These are phyloP conservation scores for Schoenoplectus tabernaemontani DNA, from an alignment of 202 grass and related monocot genomes.

Conservation along the genomic window DNA sequence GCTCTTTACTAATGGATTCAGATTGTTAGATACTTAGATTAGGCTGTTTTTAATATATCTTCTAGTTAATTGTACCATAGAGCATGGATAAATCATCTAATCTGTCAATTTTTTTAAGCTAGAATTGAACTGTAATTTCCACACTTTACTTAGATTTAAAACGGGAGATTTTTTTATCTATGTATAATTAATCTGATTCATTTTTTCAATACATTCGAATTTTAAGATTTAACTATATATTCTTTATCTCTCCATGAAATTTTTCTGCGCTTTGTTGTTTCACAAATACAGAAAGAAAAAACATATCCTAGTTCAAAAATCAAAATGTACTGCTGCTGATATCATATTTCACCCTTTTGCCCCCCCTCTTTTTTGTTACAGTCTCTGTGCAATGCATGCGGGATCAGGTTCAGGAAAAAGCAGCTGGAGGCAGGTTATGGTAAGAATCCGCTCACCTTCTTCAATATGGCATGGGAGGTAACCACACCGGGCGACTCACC, in stretches of 20 bases:
- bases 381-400: conserved; percentile 38
- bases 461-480: background rate
- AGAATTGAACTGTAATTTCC: too few species aligned
- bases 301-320: background rate
- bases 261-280: background rate
- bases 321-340: background rate
- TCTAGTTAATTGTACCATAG: background rate
- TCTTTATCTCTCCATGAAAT: background rate
- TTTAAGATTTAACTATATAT: background rate
- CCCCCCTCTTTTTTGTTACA: background rate
- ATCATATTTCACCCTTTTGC: background rate
- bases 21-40: background rate
- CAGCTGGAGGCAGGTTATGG: background rate
- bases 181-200: background rate
- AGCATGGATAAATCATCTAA: background rate
- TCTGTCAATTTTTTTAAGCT: background rate
- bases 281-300: background rate
- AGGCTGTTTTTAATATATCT: background rate
- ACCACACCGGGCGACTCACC: background rate
- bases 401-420: conserved; percentile 31
- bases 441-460: background rate
- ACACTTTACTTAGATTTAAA: background rate
- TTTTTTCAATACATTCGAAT: background rate
- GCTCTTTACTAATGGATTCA: background rate
- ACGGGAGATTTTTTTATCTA: background rate